phyloP scores from a whole-genome alignment of 176 grass and related monocot species.

The Alopecurus myosuroides region DNA sequence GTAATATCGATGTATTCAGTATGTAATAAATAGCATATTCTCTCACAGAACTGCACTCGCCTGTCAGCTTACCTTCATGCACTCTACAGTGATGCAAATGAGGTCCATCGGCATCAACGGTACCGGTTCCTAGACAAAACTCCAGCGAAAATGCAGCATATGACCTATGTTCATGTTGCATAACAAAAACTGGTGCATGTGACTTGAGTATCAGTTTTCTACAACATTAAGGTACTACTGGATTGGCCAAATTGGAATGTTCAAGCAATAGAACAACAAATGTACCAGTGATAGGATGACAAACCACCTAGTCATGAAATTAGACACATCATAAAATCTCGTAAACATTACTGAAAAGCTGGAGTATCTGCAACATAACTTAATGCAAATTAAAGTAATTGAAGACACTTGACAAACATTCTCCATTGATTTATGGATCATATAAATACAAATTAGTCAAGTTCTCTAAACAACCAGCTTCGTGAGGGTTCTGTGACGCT shows the following conservation, averaged over 20 bases:
- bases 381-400: background rate
- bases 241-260: background rate
- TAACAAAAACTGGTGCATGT: background rate
- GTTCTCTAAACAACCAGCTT: background rate
- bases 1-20: slow-evolving; percentile 21
- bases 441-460: background rate
- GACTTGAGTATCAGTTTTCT: background rate
- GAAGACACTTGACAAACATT: background rate
- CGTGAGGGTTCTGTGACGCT: too few species aligned
- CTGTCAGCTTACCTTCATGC: background rate
- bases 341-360: background rate
- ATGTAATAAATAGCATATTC: slow-evolving; percentile 7
- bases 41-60: background rate
- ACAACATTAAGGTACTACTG: background rate
- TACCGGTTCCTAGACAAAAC: background rate
- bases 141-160: background rate
- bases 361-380: background rate
- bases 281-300: background rate
- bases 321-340: too few species aligned
- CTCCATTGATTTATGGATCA: background rate
- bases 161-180: background rate
- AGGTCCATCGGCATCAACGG: background rate
- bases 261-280: background rate
- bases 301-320: background rate
- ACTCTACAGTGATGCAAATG: background rate